phyloP scores from a whole-genome alignment of 371 early-diverging fungal species.

The Chytridium lagenaria region DNA sequence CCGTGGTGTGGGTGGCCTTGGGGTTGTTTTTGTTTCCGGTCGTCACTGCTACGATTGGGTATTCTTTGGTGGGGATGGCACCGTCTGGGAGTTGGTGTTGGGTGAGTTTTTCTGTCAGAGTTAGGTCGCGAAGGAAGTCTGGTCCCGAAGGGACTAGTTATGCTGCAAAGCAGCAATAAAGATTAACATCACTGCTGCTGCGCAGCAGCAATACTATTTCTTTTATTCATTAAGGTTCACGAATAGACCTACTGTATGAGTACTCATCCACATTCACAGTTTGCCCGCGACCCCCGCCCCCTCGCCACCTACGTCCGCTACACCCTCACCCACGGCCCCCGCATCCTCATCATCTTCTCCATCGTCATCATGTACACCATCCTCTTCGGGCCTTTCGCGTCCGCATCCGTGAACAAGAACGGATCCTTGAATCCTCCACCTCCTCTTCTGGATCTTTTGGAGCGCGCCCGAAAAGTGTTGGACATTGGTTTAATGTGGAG shows the following conservation, averaged over 20 bases:
- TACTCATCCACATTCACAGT: not conserved
- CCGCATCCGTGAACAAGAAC: conserved; percentile 5
- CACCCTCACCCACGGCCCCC: conserved; percentile 18
- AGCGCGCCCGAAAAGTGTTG: not conserved
- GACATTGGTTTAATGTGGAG: too few species aligned
- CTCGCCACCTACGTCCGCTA: conserved; percentile 17
- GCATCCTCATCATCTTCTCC: conserved; percentile 17
- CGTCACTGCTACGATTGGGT: conserved; percentile 9
- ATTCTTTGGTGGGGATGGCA: conserved; percentile 9
- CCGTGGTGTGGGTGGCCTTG: not conserved
- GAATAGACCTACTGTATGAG: too few species aligned
- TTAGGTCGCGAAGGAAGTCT: too few species aligned
- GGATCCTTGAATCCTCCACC: not conserved
- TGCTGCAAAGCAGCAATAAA: too few species aligned
- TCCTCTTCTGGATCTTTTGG: not conserved
- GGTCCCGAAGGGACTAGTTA: too few species aligned
- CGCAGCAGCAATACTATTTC: too few species aligned
- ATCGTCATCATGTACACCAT: conserved; percentile 17
- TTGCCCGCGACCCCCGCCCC: not conserved
- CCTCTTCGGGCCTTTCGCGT: conserved; percentile 1
- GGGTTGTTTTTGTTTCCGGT: not conserved
- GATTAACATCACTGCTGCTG: too few species aligned
- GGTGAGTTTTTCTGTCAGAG: too few species aligned
- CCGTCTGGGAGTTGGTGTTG: conserved; percentile 11
- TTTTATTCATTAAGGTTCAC: too few species aligned